These are phyloP conservation scores for Tripterygium wilfordii DNA, from an alignment of 177 flowering plant genomes.

Conservation along the genomic window DNA sequence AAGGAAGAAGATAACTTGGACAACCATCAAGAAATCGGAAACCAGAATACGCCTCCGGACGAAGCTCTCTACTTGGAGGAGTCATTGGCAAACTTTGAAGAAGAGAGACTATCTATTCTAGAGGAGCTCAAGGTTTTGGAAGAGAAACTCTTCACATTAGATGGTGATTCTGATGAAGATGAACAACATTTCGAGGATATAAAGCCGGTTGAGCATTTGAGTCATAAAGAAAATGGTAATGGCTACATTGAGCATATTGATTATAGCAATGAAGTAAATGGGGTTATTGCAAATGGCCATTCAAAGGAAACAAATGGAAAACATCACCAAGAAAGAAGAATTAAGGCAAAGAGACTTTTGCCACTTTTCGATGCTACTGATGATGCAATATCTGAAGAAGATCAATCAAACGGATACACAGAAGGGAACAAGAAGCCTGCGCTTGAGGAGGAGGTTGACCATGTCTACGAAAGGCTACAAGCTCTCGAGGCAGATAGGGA, in stretches of 20 bases:
- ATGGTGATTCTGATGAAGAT: slow-evolving; percentile 57
- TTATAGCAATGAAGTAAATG: slow-evolving; percentile 21
- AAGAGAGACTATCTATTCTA: slow-evolving; percentile 69
- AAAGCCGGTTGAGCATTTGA: slow-evolving; percentile 30
- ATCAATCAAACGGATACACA: slow-evolving; percentile 26
- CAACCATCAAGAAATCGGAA: slow-evolving; percentile 23
- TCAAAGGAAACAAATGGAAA: slow-evolving; percentile 37
- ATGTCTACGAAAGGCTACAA: slow-evolving; percentile 80
- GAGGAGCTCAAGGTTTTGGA: slow-evolving; percentile 63
- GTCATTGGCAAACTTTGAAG: slow-evolving; percentile 67
- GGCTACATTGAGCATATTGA: slow-evolving; percentile 22
- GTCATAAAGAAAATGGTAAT: slow-evolving; percentile 34
- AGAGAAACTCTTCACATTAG: slow-evolving; percentile 61
- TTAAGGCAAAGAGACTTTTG: slow-evolving; percentile 71
- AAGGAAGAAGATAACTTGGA: slow-evolving; percentile 23
- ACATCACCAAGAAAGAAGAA: slow-evolving; percentile 35
- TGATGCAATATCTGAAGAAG: slow-evolving; percentile 38
- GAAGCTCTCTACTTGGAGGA: slow-evolving; percentile 40
- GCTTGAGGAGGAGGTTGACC: slow-evolving; percentile 80
- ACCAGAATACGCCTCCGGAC: slow-evolving; percentile 41
- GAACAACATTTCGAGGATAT: slow-evolving; percentile 35
- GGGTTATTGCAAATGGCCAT: slow-evolving; percentile 43
- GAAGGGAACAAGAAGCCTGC: slow-evolving; percentile 37
- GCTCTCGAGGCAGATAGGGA: slow-evolving; percentile 92
- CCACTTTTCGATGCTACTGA: slow-evolving; percentile 72